These are phyloP conservation scores for Xerocomus amazonicus DNA, from an alignment of 1,284 basidiomycete genomes.

Conservation along the genomic window DNA sequence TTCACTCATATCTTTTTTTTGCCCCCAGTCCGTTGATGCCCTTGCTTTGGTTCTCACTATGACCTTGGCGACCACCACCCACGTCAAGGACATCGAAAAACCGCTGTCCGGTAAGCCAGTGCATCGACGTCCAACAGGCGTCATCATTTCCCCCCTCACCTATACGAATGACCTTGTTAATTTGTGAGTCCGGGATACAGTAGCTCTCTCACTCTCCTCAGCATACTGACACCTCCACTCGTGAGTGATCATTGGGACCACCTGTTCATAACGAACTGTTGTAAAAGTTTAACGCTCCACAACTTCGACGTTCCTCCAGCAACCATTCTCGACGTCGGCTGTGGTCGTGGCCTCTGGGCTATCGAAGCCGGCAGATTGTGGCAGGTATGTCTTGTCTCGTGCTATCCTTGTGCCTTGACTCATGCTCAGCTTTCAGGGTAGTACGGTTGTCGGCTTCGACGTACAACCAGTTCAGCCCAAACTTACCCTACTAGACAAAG, in stretches of 20 bases:
- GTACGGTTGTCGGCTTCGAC: constrained; percentile 59
- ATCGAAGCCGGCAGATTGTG: constrained; percentile 63
- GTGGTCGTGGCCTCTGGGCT: constrained; percentile 75
- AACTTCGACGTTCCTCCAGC: constrained; percentile 49
- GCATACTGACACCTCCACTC: not conserved
- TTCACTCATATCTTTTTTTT: constrained; percentile 1
- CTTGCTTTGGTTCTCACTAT: constrained; percentile 23
- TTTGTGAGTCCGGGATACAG: constrained; percentile 42
- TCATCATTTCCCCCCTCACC: constrained; percentile 52
- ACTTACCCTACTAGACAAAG: constrained; percentile 35
- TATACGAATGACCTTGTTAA: constrained; percentile 47
- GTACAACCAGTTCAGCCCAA: constrained; percentile 54
- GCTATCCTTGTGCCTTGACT: constrained; percentile 5
- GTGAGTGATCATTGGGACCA: constrained; percentile 66
- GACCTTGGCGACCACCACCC: constrained; percentile 26
- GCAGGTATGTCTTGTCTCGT: constrained; percentile 44
- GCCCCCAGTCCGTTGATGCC: constrained; percentile 22
- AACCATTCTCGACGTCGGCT: constrained; percentile 70
- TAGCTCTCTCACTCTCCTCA: not conserved
- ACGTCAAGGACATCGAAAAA: constrained; percentile 46
- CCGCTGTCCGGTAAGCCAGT: constrained; percentile 40
- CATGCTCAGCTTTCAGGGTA: constrained; percentile 39
- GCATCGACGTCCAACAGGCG: constrained; percentile 43
- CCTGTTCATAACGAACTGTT: constrained; percentile 52
- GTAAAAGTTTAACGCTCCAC: constrained; percentile 50